Evolutionary conservation across 1,139 yeast species (phyloP), one percentile per base, ranked within the genome.

Genomic region (Blastobotrys raffinosifermentans): DNA sequence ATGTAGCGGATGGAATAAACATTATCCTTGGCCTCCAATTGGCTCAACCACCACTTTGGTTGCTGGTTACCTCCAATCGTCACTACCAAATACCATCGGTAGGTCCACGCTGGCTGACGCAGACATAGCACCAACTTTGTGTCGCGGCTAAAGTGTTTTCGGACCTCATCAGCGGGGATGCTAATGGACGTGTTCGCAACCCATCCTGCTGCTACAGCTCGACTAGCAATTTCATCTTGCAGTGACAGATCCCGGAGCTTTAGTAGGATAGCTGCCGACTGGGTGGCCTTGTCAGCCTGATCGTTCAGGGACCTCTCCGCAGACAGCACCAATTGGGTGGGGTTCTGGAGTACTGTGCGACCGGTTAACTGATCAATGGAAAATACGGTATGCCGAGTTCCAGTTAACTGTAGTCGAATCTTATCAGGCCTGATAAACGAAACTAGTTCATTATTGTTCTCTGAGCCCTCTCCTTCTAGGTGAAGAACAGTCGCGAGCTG

Each of bases 171-270:
- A 4, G 43, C 34, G 1, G 55, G 41, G 20, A 55, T 38, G 2
- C 34, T 46, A 18, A 55, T 47, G 26, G 43, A 48, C 19, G 40
- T 43, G 31, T 51, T 50, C 9, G 53, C 49, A 4, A 51, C 53
- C 67, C 67, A 63, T 5, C 64, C 65, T 2, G 59, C 47, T 3
- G 60, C 58, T 23, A 45, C 48, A 3, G 64, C 63, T 17, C 53
- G 46, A 11, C 48, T 47, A 9, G 50, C 48, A 16, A 61, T 51
- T 25, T 60, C 62, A 16, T 58, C 59, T 29, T 58, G 61, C 4
- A 58, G 41, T 2, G 62, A 53, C 18, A 54, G 40, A 27, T 54
- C 53, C 10, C 63, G 44, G 26, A 60, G 48, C 35, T 50, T 52
- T 33, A 51, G 42, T 10, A 61, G 35, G 4, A 57, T 41, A 6